These are phyloP conservation scores for Xylariales sp. DNA, from an alignment of 2,329 filamentous ascomycete species.

Conservation along the genomic window DNA sequence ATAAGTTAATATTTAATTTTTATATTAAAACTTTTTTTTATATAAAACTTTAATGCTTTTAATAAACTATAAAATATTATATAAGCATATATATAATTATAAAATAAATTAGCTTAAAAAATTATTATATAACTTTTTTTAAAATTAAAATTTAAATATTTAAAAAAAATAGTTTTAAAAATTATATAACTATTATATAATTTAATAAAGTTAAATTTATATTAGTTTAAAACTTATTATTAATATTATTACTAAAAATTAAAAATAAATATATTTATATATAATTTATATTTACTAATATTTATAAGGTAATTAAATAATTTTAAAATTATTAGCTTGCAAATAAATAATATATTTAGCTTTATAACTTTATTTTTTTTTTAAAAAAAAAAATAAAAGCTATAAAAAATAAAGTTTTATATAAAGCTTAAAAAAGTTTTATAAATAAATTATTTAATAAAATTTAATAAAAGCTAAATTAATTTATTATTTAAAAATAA, in stretches of 20 bases:
- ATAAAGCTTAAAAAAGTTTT: neutral
- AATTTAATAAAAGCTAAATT: neutral
- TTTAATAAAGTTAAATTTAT: too few relatives aligned
- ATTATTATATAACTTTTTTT: too few relatives aligned
- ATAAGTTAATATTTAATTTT: too few relatives aligned
- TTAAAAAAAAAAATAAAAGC: neutral
- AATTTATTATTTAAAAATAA: neutral
- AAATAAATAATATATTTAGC: constrained; percentile 3
- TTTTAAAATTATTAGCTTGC: neutral
- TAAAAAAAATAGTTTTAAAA: too few relatives aligned
- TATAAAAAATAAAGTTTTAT: neutral
- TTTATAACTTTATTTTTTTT: neutral
- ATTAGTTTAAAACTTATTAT: too few relatives aligned
- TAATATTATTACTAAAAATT: neutral
- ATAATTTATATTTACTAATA: constrained; percentile 1
- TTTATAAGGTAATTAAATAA: neutral
- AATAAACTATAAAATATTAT: too few relatives aligned
- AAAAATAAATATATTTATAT: constrained; percentile 1
- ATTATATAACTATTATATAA: too few relatives aligned
- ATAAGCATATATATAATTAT: too few relatives aligned
- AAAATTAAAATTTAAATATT: too few relatives aligned
- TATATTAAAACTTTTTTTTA: too few relatives aligned
- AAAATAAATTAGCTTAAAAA: too few relatives aligned
- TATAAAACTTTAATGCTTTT: too few relatives aligned
- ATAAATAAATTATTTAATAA: neutral